phyloP scores from a whole-genome alignment of 2,329 filamentous ascomycete genomes.

The Colletotrichum sp. region DNA sequence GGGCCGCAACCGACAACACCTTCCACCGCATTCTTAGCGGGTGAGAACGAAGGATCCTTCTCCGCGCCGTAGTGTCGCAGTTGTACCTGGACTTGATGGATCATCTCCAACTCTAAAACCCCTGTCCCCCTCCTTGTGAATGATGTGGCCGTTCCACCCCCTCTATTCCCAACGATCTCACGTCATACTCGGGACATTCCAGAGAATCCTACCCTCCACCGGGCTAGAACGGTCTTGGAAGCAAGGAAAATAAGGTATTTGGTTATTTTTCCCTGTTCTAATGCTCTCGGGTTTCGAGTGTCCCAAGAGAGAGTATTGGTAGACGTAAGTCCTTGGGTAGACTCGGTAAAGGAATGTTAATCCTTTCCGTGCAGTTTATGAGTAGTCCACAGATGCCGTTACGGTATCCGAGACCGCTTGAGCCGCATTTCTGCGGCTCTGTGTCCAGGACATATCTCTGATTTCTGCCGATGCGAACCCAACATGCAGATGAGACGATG shows the following conservation, averaged over 20 bases:
- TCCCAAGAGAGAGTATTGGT: neutral
- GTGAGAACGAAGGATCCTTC: neutral
- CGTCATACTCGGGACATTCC: constrained; percentile 16
- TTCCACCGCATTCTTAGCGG: neutral
- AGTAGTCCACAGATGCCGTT: neutral
- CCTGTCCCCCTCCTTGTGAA: neutral
- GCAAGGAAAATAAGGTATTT: neutral
- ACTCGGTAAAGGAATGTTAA: neutral
- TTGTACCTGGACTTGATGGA: neutral
- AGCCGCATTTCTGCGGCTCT: neutral
- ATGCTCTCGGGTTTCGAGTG: neutral
- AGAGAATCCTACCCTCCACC: neutral
- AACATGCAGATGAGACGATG: neutral
- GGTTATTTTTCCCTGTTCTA: neutral
- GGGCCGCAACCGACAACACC: neutral
- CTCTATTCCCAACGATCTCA: neutral
- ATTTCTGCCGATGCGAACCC: neutral
- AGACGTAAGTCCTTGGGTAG: neutral
- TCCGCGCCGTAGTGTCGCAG: neutral
- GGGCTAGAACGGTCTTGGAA: neutral
- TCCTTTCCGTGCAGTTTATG: neutral
- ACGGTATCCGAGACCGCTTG: neutral
- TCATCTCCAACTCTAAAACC: neutral
- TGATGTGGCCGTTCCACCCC: neutral
- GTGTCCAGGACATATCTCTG: neutral